A percentile compares a stretch with the other conserved stretches of the same genome.
These are phyloP conservation scores for Podospora pseudocomata DNA, from an alignment of 495 filamentous ascomycete genomes.

Conservation along the genomic window DNA sequence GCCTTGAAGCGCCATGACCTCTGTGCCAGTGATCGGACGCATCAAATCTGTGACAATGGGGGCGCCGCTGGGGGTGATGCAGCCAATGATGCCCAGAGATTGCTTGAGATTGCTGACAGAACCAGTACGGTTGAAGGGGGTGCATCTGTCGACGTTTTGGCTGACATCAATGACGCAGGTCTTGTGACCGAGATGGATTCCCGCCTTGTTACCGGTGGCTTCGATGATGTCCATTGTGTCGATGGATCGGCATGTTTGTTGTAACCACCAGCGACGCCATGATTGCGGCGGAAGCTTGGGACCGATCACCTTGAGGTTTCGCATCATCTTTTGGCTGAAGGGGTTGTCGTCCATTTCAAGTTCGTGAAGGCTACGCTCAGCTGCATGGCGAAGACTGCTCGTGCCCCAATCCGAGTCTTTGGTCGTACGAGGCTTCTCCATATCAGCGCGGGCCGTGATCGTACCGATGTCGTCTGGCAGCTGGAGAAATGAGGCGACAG, in stretches of 20 bases:
- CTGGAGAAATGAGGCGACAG: constrained; percentile 61
- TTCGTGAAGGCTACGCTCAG: constrained; percentile 6
- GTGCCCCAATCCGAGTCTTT: constrained; percentile 18
- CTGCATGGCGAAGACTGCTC: constrained; percentile 22
- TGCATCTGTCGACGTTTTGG: constrained; percentile 65
- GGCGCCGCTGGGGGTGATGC: constrained; percentile 67
- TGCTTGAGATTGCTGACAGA: neutral
- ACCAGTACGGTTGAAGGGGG: constrained; percentile 7
- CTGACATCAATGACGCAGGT: constrained; percentile 62
- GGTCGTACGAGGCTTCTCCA: constrained; percentile 10
- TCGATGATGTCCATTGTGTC: constrained; percentile 67
- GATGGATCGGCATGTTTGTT: constrained; percentile 53
- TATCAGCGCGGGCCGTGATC: constrained; percentile 48
- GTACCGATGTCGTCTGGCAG: constrained; percentile 55
- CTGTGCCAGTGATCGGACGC: constrained; percentile 60
- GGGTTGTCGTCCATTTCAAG: constrained; percentile 19
- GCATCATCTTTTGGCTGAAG: constrained; percentile 24
- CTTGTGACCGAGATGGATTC: constrained; percentile 63
- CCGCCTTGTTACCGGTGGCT: constrained; percentile 41
- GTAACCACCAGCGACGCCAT: constrained; percentile 14
- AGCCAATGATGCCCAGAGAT: constrained; percentile 58
- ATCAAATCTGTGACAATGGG: constrained; percentile 61
- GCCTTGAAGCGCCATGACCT: constrained; percentile 68
- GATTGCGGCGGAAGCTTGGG: constrained; percentile 12
- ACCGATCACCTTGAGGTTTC: constrained; percentile 17